These are phyloP conservation scores for Leccinum rimulosum DNA, from an alignment of 768 basidiomycete genomes.

Conservation along the genomic window DNA sequence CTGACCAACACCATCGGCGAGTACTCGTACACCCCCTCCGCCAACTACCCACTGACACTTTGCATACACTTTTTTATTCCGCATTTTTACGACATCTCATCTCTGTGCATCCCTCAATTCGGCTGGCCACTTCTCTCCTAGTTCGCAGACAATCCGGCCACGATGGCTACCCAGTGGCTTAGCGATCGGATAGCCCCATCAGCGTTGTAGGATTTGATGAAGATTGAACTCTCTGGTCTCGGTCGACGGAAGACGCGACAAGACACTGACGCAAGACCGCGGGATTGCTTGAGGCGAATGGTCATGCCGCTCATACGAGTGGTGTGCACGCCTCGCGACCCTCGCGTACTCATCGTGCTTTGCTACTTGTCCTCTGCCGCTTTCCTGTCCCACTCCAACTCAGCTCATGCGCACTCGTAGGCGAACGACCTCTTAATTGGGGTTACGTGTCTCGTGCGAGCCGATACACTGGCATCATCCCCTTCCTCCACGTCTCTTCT, in stretches of 20 bases:
- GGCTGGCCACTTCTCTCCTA: slow-evolving; percentile 18
- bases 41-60: slow-evolving; percentile 47
- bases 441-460: too few relatives aligned
- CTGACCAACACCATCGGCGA: slow-evolving; percentile 54
- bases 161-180: slow-evolving; percentile 42
- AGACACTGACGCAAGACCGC: slow-evolving; percentile 73
- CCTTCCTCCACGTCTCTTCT: slow-evolving; percentile 24
- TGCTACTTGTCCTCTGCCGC: slow-evolving; percentile 37
- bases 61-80: slow-evolving; percentile 38
- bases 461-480: slow-evolving; percentile 36
- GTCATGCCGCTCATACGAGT: slow-evolving; percentile 48
- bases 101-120: slow-evolving; percentile 17
- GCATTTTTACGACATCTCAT: slow-evolving; percentile 39
- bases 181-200: slow-evolving; percentile 16
- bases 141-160: slow-evolving; percentile 46
- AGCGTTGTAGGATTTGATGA: slow-evolving; percentile 41
- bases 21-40: slow-evolving; percentile 54
- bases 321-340: slow-evolving; percentile 53
- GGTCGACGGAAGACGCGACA: slow-evolving; percentile 52
- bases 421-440: slow-evolving; percentile 74
- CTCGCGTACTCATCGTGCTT: slow-evolving; percentile 48
- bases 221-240: slow-evolving; percentile 49
- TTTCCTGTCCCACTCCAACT: slow-evolving; percentile 46
- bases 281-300: slow-evolving; percentile 51
- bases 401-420: slow-evolving; percentile 58